These are phyloP conservation scores for Epichloe sylvatica DNA, from an alignment of 2,329 filamentous ascomycete species.

Conservation along the genomic window DNA sequence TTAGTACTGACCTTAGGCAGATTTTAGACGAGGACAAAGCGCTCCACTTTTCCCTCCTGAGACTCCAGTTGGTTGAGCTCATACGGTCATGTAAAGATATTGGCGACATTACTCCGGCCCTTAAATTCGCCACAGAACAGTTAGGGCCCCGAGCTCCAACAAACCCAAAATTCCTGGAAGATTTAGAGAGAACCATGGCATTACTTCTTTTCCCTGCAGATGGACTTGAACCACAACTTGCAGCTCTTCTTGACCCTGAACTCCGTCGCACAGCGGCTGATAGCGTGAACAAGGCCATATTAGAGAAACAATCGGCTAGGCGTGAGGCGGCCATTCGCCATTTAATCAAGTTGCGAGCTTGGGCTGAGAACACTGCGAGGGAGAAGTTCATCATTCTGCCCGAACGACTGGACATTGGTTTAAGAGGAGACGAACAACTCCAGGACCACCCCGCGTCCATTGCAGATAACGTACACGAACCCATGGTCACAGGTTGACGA, in stretches of 20 bases:
- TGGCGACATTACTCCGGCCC: slow-evolving; percentile 61
- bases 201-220: slow-evolving; percentile 80
- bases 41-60: slow-evolving; percentile 78
- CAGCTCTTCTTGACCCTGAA: slow-evolving; percentile 62
- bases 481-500: slow-evolving; percentile 37
- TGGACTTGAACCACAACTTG: slow-evolving; percentile 60
- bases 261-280: slow-evolving; percentile 74
- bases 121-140: slow-evolving; percentile 78
- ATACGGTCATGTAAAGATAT: slow-evolving; percentile 62
- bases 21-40: slow-evolving; percentile 72
- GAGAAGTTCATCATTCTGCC: slow-evolving; percentile 19
- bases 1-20: slow-evolving; percentile 32
- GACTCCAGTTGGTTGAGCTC: slow-evolving; percentile 84
- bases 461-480: slow-evolving; percentile 30
- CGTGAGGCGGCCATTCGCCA: slow-evolving; percentile 71
- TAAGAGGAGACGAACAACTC: slow-evolving; percentile 23
- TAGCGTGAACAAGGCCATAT: slow-evolving; percentile 77
- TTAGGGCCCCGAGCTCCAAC: slow-evolving; percentile 76
- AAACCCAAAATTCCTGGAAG: slow-evolving; percentile 66
- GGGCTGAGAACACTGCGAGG: slow-evolving; percentile 58
- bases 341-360: slow-evolving; percentile 68
- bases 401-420: slow-evolving; percentile 22
- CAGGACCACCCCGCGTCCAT: slow-evolving; percentile 11
- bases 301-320: slow-evolving; percentile 56
- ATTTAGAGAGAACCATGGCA: slow-evolving; percentile 86